Conservation (phyloP, 2,329 filamentous ascomycete genomes). For the Beauveria caledonica region DNA sequence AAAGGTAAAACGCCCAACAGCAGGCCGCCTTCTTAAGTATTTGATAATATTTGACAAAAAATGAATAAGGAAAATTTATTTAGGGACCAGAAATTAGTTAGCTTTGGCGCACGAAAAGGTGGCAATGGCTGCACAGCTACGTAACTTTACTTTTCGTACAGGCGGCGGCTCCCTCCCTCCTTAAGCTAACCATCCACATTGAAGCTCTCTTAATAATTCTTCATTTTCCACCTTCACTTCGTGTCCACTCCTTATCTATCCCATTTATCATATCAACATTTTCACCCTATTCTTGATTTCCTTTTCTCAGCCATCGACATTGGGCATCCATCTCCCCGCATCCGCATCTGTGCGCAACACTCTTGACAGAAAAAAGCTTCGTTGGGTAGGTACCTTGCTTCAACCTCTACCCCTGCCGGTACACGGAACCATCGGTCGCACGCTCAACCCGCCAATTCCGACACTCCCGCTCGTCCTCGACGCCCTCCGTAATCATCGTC, state of each 20-base stretch:
- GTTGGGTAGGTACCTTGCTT: neutral
- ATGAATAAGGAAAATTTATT: neutral
- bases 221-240: slow-evolving; percentile 6
- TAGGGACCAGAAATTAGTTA: neutral
- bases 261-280: neutral
- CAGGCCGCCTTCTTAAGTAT: too few species aligned
- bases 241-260: slow-evolving; percentile 7
- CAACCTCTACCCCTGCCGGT: neutral
- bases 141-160: neutral
- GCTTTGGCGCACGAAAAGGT: neutral
- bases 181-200: neutral
- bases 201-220: slow-evolving; percentile 3
- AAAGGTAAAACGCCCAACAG: too few species aligned
- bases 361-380: neutral
- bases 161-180: neutral
- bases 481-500: neutral
- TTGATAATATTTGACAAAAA: neutral
- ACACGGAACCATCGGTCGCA: slow-evolving; percentile 4
- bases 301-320: neutral
- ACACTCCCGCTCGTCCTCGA: neutral
- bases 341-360: neutral
- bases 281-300: neutral
- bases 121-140: neutral
- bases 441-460: neutral
- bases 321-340: neutral